Conservation (phyloP, 1,284 basidiomycete species). For the Heterobasidion irregulare region DNA sequence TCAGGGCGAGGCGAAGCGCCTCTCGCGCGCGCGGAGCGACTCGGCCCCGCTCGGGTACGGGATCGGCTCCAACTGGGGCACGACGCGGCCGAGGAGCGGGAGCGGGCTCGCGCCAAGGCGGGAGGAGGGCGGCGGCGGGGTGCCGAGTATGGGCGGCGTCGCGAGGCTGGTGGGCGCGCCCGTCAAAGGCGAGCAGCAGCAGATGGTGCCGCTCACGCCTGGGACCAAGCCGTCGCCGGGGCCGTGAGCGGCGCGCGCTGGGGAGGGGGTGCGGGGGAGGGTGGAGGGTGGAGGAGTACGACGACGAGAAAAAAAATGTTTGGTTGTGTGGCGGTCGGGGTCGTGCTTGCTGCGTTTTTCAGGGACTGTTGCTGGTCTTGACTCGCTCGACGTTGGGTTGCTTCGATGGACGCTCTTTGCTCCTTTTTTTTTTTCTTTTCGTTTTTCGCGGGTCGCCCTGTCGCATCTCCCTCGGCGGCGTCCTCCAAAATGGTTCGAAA, state of each 20-base stretch:
- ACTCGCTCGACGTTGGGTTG: neutral
- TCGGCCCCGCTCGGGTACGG: constrained; percentile 38
- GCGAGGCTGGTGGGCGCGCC: neutral
- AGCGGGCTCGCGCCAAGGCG: constrained; percentile 20
- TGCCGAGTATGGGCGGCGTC: constrained; percentile 11
- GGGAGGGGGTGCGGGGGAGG: neutral
- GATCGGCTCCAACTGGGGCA: constrained; percentile 22
- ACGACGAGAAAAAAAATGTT: neutral
- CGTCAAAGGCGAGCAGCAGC: neutral
- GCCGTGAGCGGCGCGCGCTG: neutral
- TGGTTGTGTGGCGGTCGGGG: neutral
- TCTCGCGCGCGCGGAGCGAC: constrained; percentile 38
- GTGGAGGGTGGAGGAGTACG: neutral
- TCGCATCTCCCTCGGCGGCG: too few relatives aligned
- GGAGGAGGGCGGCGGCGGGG: constrained; percentile 10
- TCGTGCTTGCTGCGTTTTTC: neutral
- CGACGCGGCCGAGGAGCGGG: constrained; percentile 29
- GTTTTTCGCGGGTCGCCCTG: neutral
- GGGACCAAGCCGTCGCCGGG: constrained; percentile 10
- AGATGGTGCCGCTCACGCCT: constrained; percentile 8
- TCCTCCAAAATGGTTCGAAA: too few relatives aligned
- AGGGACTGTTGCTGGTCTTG: neutral
- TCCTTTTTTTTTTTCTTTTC: neutral
- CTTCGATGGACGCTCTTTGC: neutral
- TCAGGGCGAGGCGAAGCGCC: constrained; percentile 20